phyloP scores from a whole-genome alignment of 495 filamentous ascomycete species.

The Talaromyces stipitatus region DNA sequence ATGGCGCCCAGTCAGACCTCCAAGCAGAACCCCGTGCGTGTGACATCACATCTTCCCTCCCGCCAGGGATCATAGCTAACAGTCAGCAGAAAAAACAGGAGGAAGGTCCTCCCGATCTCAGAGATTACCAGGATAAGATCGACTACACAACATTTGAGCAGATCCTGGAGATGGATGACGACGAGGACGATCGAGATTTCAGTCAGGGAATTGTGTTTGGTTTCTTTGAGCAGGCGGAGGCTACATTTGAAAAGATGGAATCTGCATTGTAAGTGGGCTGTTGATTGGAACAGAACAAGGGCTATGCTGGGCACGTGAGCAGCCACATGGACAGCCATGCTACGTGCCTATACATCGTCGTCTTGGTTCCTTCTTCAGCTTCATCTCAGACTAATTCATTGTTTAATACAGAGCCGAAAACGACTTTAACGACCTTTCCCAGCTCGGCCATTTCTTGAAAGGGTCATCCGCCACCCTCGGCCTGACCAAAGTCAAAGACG shows the following conservation, averaged over 20 bases:
- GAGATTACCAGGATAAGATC: slow-evolving; percentile 60
- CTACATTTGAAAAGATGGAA: slow-evolving; percentile 84
- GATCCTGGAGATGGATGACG: slow-evolving; percentile 95
- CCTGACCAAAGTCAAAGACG: slow-evolving; percentile 83
- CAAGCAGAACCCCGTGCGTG: background rate
- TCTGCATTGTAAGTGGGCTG: slow-evolving; percentile 57
- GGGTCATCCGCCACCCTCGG: slow-evolving; percentile 96
- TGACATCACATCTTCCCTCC: background rate
- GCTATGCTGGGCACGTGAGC: slow-evolving; percentile 2
- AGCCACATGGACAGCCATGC: background rate
- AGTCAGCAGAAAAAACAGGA: background rate
- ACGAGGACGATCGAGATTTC: slow-evolving; percentile 68
- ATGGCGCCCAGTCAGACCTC: slow-evolving; percentile 2
- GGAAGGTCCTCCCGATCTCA: slow-evolving; percentile 35
- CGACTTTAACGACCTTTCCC: slow-evolving; percentile 66
- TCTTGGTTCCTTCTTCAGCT: background rate
- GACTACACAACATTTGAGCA: slow-evolving; percentile 80
- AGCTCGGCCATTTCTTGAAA: slow-evolving; percentile 91
- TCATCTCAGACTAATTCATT: background rate
- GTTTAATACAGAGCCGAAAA: slow-evolving; percentile 44
- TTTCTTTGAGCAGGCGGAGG: slow-evolving; percentile 87
- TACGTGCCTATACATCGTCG: slow-evolving; percentile 6
- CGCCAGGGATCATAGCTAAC: background rate
- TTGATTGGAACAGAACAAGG: background rate
- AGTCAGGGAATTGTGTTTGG: slow-evolving; percentile 79